Conservation (phyloP, 2,329 filamentous ascomycete genomes). For the Neopestalotiopsis clavispora region DNA sequence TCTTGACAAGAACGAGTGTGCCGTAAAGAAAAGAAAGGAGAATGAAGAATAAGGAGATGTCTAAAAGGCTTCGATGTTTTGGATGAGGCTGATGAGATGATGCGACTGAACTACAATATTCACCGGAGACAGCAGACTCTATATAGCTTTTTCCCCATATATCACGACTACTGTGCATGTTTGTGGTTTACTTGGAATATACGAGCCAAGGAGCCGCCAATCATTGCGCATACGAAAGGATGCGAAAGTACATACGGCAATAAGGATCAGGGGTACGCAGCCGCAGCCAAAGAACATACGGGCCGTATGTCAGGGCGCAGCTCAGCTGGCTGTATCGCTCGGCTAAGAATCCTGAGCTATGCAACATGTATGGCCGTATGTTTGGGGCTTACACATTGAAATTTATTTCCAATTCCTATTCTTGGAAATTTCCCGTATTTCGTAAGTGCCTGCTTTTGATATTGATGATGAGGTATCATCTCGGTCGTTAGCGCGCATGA, state of each 20-base stretch:
- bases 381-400: too few relatives aligned
- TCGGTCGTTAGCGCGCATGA: too few relatives aligned
- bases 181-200: neutral
- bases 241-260: neutral
- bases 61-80: neutral
- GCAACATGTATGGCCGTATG: too few relatives aligned
- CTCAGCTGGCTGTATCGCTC: neutral
- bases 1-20: neutral
- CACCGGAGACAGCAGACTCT: neutral
- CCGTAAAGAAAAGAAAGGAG: neutral
- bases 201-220: neutral
- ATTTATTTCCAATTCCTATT: too few relatives aligned
- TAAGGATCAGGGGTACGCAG: neutral
- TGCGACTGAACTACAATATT: neutral
- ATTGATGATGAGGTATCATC: too few relatives aligned
- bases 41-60: neutral
- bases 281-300: neutral
- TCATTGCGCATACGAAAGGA: neutral
- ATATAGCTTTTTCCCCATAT: neutral
- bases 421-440: too few relatives aligned
- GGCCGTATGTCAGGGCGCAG: neutral
- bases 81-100: neutral
- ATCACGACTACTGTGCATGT: neutral
- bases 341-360: too few relatives aligned
- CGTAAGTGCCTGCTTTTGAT: too few relatives aligned